A percentile compares a stretch with the other conserved stretches of the same genome.
phyloP scores from a whole-genome alignment of 2,329 filamentous ascomycete species.

The Lachnellula subtilissima region DNA sequence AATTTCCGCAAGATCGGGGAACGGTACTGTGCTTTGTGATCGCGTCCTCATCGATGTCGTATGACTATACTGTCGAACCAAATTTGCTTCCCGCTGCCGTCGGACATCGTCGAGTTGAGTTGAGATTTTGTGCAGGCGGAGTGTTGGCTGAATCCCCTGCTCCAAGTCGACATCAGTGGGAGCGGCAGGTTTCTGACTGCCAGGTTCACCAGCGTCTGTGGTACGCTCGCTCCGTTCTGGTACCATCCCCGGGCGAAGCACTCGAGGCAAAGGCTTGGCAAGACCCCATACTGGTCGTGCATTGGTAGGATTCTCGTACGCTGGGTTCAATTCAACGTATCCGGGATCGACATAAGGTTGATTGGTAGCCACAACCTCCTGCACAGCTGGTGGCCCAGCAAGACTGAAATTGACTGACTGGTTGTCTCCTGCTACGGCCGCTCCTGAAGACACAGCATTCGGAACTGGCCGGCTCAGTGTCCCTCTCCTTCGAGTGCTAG shows the following conservation, averaged over 20 bases:
- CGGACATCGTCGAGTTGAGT: constrained; percentile 20
- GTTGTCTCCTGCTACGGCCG: neutral
- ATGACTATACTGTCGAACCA: constrained; percentile 8
- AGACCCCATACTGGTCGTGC: constrained; percentile 48
- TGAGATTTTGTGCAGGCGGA: constrained; percentile 19
- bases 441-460: too few species aligned
- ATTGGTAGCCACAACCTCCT: constrained; percentile 29
- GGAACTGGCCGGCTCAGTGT: too few species aligned
- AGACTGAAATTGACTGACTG: constrained; percentile 26
- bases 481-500: too few species aligned
- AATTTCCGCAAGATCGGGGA: neutral
- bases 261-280: constrained; percentile 49
- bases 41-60: neutral
- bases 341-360: constrained; percentile 48
- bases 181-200: constrained; percentile 28
- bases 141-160: constrained; percentile 36
- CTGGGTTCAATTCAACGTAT: constrained; percentile 48
- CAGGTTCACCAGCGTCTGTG: constrained; percentile 28
- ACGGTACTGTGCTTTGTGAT: neutral
- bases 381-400: constrained; percentile 21
- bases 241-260: constrained; percentile 49
- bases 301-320: constrained; percentile 47
- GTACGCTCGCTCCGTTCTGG: constrained; percentile 38
- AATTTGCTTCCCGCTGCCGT: constrained; percentile 19
- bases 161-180: constrained; percentile 36